Percentiles rank a stretch among this genome's conserved stretches.
Evolutionary conservation across 2,329 filamentous ascomycete genomes (phyloP).

Genomic region (Sarocladiaceae sp.): DNA sequence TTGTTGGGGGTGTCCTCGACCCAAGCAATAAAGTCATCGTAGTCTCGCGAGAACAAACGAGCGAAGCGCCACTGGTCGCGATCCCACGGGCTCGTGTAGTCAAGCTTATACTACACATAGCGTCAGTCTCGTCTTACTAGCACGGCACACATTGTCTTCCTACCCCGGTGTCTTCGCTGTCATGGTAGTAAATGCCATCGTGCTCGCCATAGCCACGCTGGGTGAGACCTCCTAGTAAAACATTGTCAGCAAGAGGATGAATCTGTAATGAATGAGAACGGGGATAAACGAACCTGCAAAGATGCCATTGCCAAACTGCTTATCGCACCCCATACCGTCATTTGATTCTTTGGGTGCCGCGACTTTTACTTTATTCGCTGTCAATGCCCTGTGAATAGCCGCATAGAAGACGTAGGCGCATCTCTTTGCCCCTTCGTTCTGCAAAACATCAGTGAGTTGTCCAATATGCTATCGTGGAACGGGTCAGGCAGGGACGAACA

Average conservation of each 20-base stretch:
- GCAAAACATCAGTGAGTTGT: neutral
- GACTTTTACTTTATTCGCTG: neutral
- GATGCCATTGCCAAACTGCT: neutral
- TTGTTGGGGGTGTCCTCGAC: too few species aligned
- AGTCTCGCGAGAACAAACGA: too few species aligned
- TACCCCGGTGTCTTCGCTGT: neutral
- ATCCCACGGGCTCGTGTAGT: too few species aligned
- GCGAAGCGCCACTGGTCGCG: too few species aligned
- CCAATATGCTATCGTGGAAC: neutral
- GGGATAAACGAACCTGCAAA: too few species aligned
- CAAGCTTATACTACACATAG: too few species aligned
- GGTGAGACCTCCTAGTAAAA: neutral
- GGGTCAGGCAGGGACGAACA: too few species aligned
- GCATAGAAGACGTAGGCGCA: neutral
- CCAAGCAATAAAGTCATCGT: too few species aligned
- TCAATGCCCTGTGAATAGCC: neutral
- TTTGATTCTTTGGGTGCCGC: neutral
- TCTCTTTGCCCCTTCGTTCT: neutral
- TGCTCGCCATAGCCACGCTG: neutral
- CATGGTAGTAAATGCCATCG: neutral
- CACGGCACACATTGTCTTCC: neutral
- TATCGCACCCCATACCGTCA: neutral
- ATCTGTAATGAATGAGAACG: too few species aligned
- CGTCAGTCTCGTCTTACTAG: too few species aligned
- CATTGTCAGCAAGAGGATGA: too few species aligned